Evolutionary conservation across 139 green algal species (phyloP), one percentile per base, ranked within the genome.

Genomic region (Ettlia oleoabundans): DNA sequence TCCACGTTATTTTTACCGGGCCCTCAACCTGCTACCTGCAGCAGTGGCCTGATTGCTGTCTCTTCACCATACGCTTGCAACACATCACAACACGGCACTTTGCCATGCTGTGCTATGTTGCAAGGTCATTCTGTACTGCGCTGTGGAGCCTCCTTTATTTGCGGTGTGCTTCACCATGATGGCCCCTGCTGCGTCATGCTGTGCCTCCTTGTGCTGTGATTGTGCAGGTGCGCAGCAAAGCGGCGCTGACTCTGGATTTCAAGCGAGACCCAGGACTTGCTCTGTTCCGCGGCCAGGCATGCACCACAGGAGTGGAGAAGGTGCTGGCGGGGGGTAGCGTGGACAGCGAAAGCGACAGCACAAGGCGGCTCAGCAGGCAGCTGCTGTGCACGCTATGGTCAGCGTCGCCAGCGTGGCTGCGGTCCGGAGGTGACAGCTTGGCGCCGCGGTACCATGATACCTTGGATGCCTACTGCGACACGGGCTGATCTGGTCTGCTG

Each of bases 181-280:
- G n/a, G n/a, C n/a, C n/a, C n/a, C n/a, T n/a, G n/a, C n/a, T n/a
- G n/a, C n/a, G n/a, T n/a, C n/a, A n/a, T n/a, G n/a, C n/a, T n/a
- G n/a, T n/a, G n/a, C n/a, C n/a, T n/a, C n/a, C n/a, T n/a, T n/a
- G n/a, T n/a, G n/a, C n/a, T n/a, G n/a, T n/a, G n/a, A n/a, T n/a
- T n/a, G n/a, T n/a, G n/a, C n/a, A n/a, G n/a, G n/a, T 63, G 30
- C 70, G 22, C 40, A 77, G 70, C 70, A 77, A 77, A 42, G 70
- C 70, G 32, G 70, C 70, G 24, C 52, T 37, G 52, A 28, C 58
- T 8, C 52, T 80, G 24, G 13, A 28, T 7, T 10, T 42, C 18
- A 18, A 26, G 1, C 53, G 35, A 0, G 73, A 80, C 73, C 52
- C 73, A 0, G 10, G n/a, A 13, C 30, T 80, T 24, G 37, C 38